Base-by-base conservation (phyloP, 116 monocot genomes). In the Zostera marina region DNA sequence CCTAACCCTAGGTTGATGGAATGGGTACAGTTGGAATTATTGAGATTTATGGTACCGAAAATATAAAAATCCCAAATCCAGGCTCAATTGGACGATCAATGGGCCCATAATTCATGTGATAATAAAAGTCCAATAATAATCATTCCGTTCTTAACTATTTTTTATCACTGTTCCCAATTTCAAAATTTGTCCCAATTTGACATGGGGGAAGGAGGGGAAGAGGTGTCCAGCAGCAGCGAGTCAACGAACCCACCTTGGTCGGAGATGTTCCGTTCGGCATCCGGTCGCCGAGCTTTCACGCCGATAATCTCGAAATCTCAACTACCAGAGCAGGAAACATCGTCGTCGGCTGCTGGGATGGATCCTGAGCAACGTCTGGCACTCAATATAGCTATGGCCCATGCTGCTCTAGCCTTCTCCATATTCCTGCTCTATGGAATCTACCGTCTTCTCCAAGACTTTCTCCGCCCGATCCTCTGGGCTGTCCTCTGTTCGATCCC, bases 221-320 rank as follows among this genome's bases (percentile, higher is more conserved):
- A 32, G 0, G 32, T 3, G 5, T 5, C 32, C 32, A 32, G 5
- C 46, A 58, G 4, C 32, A 32, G 5, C 46, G 53, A 58, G 41
- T 39, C 63, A 26, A 41, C 54, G 25, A 67, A 59, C 57, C 54
- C 65, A 43, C 67, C 79, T 1, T 83, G 83, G 83, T 51, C 69
- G n/a, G 83, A 79, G 75, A 83, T 83, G 83, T 79, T 79, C 73
- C 83, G 79, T 49, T 79, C 83, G 61, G 83, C 78, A 51, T 79
- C 83, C 66, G 54, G 59, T 59, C 75, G 72, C 56, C 47, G 59
- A 32, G 0, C 32, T 5, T 32, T 32, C 57, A 74, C 9, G 22
- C 61, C 9, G 58, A 20, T 11, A 26, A 26, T 40, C 56, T 4
- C 56, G 13, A 39, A 40, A 8, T 19, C 47, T 1, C 54, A 46